Evolutionary conservation across 495 filamentous ascomycete genomes (phyloP), one percentile per base, ranked within the genome.

Genomic region (Lepraria neglecta): DNA sequence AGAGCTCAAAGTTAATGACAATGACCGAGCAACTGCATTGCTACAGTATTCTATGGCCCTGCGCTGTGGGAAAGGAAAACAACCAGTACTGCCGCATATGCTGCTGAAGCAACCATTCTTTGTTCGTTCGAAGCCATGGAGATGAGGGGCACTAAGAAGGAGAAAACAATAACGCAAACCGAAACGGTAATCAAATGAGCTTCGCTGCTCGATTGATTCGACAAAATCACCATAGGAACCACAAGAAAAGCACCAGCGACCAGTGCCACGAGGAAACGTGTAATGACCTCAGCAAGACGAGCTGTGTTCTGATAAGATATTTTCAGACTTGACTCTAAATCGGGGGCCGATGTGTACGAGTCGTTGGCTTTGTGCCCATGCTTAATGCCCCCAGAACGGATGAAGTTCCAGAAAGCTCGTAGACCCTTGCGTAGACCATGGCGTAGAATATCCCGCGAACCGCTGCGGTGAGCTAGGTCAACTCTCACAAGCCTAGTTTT

Each of bases 101-200:
- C 67, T n/a, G 70, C 69, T 47, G 65, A 65, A 24, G 68, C 65
- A 27, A 61, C 53, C 61, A 72, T 71, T 55, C 62, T 66, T 67
- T 70, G 59, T 43, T 69, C 54, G 42, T 64, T 72, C 6, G 70
- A 68, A 14, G 62, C 67, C 56, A 55, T 70, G 12, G 67, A 58
- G 38, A 65, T 45, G 30, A 65, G 31, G 27, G 70, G 67, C 1
- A 72, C 62, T 6, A 69, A 57, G 40, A 65, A 48, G 14, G 38
- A 62, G 48, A 68, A 68, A 3, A 64, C 28, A 5, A 66, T 17
- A n/a, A 66, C 53, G 28, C 31, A 68, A 40, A 64, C 27, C 6
- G 64, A 66, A 7, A 64, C 43, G 1, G 58, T 57, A 15, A 60
- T 38, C 17, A 69, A 40, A 44, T 67, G 65, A 17, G 45, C 43